Percentiles rank a stretch among this genome's conserved stretches.
phyloP scores from a whole-genome alignment of 768 basidiomycete genomes.

The Phlebiopsis flavidoalba region DNA sequence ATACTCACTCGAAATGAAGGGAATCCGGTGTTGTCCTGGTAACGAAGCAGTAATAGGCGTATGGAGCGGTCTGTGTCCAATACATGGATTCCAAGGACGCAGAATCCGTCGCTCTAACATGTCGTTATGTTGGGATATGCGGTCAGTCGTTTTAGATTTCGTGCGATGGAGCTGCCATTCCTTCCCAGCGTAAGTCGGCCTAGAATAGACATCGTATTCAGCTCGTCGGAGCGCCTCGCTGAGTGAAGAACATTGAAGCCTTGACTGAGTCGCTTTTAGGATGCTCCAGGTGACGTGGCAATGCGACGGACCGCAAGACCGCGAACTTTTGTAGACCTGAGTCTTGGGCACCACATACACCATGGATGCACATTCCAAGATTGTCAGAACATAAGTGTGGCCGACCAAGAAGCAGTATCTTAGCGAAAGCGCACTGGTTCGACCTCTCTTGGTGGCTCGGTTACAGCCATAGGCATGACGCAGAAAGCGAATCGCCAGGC shows the following conservation, averaged over 20 bases:
- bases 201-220: background rate
- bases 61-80: too few species aligned
- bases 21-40: background rate
- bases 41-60: background rate
- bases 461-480: background rate
- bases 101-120: too few species aligned
- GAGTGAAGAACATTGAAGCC: background rate
- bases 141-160: background rate
- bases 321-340: background rate
- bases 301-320: background rate
- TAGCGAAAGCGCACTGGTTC: background rate
- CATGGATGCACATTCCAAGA: background rate
- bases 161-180: background rate
- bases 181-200: background rate
- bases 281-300: background rate
- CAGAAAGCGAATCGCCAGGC: background rate
- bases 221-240: background rate
- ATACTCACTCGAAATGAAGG: background rate
- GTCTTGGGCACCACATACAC: background rate
- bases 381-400: background rate
- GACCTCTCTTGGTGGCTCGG: background rate
- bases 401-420: background rate
- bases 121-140: too few species aligned
- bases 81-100: too few species aligned
- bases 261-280: background rate